A percentile compares a stretch with the other conserved stretches of the same genome.
Conservation (phyloP, 805 yeast species). For the Yamadazyma endophytica region DNA sequence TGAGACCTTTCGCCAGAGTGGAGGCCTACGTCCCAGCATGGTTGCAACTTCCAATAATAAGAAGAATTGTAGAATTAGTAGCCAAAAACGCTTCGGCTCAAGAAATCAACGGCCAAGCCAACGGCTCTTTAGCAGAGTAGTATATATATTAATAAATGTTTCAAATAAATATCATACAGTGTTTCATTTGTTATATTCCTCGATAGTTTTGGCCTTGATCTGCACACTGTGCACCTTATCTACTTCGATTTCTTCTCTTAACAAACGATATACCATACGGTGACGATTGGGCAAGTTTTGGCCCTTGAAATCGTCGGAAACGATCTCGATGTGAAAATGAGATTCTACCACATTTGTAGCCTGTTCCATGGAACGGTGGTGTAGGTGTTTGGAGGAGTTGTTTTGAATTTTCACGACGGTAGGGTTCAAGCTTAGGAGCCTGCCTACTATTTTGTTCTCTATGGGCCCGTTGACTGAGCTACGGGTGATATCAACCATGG, state of each 20-base stretch:
- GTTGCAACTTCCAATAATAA: conserved; percentile 83
- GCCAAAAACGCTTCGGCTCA: conserved; percentile 77
- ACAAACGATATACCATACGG: conserved; percentile 61
- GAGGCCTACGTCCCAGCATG: conserved; percentile 95
- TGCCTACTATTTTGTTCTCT: conserved; percentile 26
- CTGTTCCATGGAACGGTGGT: conserved; percentile 77
- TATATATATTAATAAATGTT: conserved; percentile 5
- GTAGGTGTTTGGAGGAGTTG: conserved; percentile 85
- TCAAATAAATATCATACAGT: not conserved
- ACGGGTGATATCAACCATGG: conserved; percentile 7
- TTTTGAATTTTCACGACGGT: conserved; percentile 52
- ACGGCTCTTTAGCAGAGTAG: conserved; percentile 7
- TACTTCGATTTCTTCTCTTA: conserved; percentile 66
- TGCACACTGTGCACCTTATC: conserved; percentile 87
- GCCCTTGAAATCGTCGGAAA: conserved; percentile 65
- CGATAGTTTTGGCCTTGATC: conserved; percentile 67
- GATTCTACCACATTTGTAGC: conserved; percentile 72
- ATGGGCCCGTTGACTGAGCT: conserved; percentile 36
- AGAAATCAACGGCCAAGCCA: conserved; percentile 29
- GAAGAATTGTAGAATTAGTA: conserved; percentile 83
- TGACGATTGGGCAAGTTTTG: conserved; percentile 71
- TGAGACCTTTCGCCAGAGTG: conserved; percentile 74
- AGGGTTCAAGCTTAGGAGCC: conserved; percentile 35
- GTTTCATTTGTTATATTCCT: conserved; percentile 10
- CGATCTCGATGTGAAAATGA: conserved; percentile 73